Evolutionary conservation across 192 early-diverging fungal genomes (phyloP).

Genomic region (Backusella psychrophila): DNA sequence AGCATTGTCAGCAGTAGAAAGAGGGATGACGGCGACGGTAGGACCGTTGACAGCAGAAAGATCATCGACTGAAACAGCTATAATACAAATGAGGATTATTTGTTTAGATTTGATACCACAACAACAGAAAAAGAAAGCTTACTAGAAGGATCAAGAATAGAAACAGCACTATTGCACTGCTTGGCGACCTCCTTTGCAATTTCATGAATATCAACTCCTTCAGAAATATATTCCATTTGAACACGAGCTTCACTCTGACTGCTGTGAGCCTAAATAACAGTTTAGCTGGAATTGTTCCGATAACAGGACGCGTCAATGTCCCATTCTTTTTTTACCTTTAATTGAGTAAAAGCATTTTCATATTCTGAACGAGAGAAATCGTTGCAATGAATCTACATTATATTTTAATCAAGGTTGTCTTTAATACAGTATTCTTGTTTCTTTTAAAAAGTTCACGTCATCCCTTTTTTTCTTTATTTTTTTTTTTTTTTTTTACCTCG

Average conservation of each 20-base stretch:
- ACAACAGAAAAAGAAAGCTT: not conserved
- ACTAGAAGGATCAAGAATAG: slow-evolving; percentile 31
- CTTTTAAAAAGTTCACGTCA: not conserved
- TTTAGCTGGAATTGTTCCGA: not conserved
- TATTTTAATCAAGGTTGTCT: not conserved
- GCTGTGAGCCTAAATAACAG: slow-evolving; percentile 17
- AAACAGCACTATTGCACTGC: slow-evolving; percentile 23
- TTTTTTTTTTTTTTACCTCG: slow-evolving; percentile 20
- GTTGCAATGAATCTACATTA: slow-evolving; percentile 29
- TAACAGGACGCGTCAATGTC: not conserved
- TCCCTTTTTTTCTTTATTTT: not conserved
- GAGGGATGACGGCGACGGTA: slow-evolving; percentile 19
- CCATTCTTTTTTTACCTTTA: slow-evolving; percentile 25
- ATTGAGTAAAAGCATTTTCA: slow-evolving; percentile 13
- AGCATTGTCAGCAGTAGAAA: slow-evolving; percentile 14
- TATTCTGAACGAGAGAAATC: slow-evolving; percentile 24
- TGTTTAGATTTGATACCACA: not conserved
- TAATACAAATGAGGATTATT: not conserved
- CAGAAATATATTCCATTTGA: slow-evolving; percentile 30
- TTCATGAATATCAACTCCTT: slow-evolving; percentile 20
- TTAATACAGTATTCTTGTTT: not conserved
- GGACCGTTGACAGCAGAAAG: slow-evolving; percentile 1
- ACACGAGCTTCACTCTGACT: slow-evolving; percentile 9
- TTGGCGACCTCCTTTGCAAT: slow-evolving; percentile 19
- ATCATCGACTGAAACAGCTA: slow-evolving; percentile 9